These are phyloP conservation scores for Trypanosoma conorhini DNA, from an alignment of 208 protist species.

Conservation along the genomic window DNA sequence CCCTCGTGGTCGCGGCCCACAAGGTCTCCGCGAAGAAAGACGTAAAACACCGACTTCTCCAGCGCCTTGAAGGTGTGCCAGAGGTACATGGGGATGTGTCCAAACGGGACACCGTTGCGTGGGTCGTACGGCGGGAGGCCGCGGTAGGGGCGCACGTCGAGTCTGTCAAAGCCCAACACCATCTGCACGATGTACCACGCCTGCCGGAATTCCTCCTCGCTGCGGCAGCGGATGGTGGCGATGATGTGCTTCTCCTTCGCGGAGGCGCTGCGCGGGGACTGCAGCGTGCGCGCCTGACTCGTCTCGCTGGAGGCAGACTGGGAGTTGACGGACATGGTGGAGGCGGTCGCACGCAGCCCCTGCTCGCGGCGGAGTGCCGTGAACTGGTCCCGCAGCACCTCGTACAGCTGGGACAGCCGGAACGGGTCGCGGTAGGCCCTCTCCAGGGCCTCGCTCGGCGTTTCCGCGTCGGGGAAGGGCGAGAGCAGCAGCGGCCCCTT, in stretches of 20 bases:
- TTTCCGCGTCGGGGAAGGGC: conserved; percentile 26
- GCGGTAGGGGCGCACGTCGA: conserved; percentile 49
- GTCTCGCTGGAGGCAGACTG: neutral
- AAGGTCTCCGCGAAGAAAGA: conserved; percentile 53
- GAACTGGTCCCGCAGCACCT: conserved; percentile 67
- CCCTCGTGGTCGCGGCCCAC: conserved; percentile 43
- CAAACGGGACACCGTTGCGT: conserved; percentile 66
- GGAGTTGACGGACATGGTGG: neutral
- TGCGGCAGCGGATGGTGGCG: conserved; percentile 50
- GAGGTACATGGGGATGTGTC: conserved; percentile 60
- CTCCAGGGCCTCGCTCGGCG: conserved; percentile 39
- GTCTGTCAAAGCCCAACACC: conserved; percentile 74
- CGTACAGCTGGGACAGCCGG: conserved; percentile 64
- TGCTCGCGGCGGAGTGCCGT: conserved; percentile 45
- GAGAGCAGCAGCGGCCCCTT: conserved; percentile 44
- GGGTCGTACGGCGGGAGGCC: conserved; percentile 77
- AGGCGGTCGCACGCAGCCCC: conserved; percentile 26
- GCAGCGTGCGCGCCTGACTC: conserved; percentile 42
- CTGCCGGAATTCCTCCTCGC: conserved; percentile 61
- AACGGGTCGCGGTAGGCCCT: conserved; percentile 42
- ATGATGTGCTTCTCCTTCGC: conserved; percentile 36
- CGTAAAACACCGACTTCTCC: conserved; percentile 67
- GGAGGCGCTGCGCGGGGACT: conserved; percentile 39
- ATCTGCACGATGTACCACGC: conserved; percentile 64
- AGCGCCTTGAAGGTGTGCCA: conserved; percentile 68